Evolutionary conservation across 495 filamentous ascomycete genomes (phyloP).

Genomic region (Acidiella bohemica): DNA sequence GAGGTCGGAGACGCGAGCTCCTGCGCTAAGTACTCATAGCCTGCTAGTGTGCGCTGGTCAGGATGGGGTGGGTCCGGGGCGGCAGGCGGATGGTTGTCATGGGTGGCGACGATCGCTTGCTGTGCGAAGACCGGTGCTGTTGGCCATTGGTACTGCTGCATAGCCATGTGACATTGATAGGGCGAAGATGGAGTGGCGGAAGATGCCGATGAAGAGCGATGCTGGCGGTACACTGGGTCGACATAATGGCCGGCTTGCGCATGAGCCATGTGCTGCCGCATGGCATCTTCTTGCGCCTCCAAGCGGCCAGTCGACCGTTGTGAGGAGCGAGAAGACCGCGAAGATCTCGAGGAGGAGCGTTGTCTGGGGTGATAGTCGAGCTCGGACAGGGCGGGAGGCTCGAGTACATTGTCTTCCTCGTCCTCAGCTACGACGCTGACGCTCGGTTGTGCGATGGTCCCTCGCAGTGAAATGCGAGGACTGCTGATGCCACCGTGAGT

Average conservation of each 20-base stretch:
- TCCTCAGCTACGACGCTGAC: conserved; percentile 13
- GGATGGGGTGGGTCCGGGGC: conserved; percentile 26
- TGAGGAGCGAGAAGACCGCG: conserved; percentile 8
- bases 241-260: conserved; percentile 2
- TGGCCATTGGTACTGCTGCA: conserved; percentile 19
- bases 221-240: conserved; percentile 10
- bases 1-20: conserved; percentile 36
- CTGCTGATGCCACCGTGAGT: conserved; percentile 1
- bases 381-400: conserved; percentile 3
- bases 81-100: too few species aligned
- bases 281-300: conserved; percentile 1
- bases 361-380: conserved; percentile 1
- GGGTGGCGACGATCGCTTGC: too few species aligned
- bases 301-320: not conserved
- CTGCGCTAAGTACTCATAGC: conserved; percentile 54
- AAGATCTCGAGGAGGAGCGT: conserved; percentile 13
- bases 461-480: conserved; percentile 8
- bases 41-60: conserved; percentile 38
- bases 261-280: conserved; percentile 12
- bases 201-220: conserved; percentile 10
- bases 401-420: conserved; percentile 3
- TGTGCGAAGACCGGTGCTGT: conserved; percentile 2
- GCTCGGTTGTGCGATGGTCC: conserved; percentile 2
- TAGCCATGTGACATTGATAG: conserved; percentile 8
- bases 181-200: conserved; percentile 6